Percentiles rank a stretch among this genome's conserved stretches.
Evolutionary conservation across 2,329 filamentous ascomycete genomes (phyloP).

Genomic region (Fusarium clavum): DNA sequence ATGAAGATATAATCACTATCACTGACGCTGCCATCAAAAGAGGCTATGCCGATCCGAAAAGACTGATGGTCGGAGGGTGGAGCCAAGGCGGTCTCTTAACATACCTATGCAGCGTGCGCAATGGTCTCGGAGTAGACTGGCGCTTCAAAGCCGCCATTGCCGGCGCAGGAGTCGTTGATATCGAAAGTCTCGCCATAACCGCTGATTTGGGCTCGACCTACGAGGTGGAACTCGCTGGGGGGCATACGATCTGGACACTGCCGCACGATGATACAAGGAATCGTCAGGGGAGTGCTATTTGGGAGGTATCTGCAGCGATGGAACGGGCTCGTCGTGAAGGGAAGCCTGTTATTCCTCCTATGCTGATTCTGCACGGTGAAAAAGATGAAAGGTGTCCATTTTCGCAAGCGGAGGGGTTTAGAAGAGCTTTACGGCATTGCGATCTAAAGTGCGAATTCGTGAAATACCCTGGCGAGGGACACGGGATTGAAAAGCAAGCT

Average conservation of each 20-base stretch:
- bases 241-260: constrained; percentile 20
- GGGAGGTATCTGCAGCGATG: constrained; percentile 20
- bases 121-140: constrained; percentile 48
- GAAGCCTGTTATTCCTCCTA: constrained; percentile 10
- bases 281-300: constrained; percentile 29
- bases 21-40: constrained; percentile 50
- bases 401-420: constrained; percentile 20
- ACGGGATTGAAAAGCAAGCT: constrained; percentile 15
- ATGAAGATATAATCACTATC: constrained; percentile 52
- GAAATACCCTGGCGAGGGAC: constrained; percentile 15
- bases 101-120: constrained; percentile 52
- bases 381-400: constrained; percentile 33
- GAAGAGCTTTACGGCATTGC: constrained; percentile 17
- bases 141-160: constrained; percentile 52
- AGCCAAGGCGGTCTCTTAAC: constrained; percentile 55
- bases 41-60: constrained; percentile 48
- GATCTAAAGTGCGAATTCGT: constrained; percentile 27
- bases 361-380: constrained; percentile 32
- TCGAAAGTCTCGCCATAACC: constrained; percentile 51
- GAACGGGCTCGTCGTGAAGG: neutral
- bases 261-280: constrained; percentile 16
- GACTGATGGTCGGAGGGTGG: constrained; percentile 53
- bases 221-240: constrained; percentile 24
- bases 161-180: constrained; percentile 53
- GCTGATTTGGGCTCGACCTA: constrained; percentile 34